Evolutionary conservation across 805 yeast genomes (phyloP), one percentile per base, ranked within the genome.

Genomic region (Teunomyces panamensis): DNA sequence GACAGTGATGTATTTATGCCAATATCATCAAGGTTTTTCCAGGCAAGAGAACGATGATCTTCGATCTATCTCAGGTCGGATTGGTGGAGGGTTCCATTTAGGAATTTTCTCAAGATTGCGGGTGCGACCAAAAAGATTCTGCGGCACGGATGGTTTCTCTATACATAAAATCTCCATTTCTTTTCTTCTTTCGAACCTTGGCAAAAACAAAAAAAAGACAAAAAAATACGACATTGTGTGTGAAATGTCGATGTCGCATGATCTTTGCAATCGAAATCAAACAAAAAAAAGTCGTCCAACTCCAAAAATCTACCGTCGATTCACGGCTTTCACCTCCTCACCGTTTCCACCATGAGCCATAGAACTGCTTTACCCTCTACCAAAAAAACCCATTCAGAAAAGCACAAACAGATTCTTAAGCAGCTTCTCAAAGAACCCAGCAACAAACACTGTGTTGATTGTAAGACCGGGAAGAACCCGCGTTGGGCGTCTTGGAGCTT

Each of bases 401-500:
- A 77, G 51, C 85, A 84, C 64, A 87, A 79, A 64, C 86, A 81
- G 61, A 84, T 89, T 35, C 73, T 94, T 52, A 83, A 83, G 65
- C 81, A 85, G 29, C 75, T 94, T 29, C 77, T 94, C 39, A 83
- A 81, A 49, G 96, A 89, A 57, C 83, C 83, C 0, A 81, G 81
- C 32, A 94, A 94, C 73, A 81, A 80, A 59, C 64, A 71, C 39
- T 92, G 99, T 66, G 96, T 91, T 1, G 99, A 92, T 67, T 92
- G 99, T 69, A 92, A 94, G 65, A 78, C 83, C 0, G 79, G 92
- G 10, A 78, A 85, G 30, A 96, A 92, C 66, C 99, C 99, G 17
- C 78, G 98, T 46, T 92, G 99, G 99, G 97, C 98, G 9, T 85
- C 95, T 14, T 92, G 97, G 97, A 90, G 86, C 57, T 67, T 92